These are phyloP conservation scores for Umbellularia californica DNA, from an alignment of 164 flowering plant species.

Conservation along the genomic window DNA sequence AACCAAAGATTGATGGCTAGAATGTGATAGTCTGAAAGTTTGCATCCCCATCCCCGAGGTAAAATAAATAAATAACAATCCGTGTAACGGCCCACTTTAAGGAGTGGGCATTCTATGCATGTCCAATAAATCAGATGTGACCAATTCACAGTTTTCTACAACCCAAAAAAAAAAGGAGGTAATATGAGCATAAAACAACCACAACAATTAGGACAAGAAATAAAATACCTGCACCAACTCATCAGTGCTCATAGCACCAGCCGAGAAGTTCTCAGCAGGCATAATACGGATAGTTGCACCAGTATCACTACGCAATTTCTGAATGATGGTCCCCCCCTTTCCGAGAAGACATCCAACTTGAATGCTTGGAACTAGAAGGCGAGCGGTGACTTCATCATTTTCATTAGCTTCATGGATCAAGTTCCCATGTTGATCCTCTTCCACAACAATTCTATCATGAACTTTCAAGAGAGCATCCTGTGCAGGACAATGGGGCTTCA, in stretches of 20 bases:
- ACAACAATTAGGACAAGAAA: background rate
- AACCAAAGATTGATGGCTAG: background rate
- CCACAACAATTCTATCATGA: slow-evolving; percentile 55
- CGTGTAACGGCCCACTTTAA: background rate
- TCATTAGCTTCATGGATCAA: slow-evolving; percentile 34
- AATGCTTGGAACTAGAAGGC: slow-evolving; percentile 63
- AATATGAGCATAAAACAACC: background rate
- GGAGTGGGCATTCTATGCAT: background rate
- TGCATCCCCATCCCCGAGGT: background rate
- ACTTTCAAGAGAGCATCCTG: slow-evolving; percentile 73
- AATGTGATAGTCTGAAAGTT: background rate
- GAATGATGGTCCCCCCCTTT: slow-evolving; percentile 63
- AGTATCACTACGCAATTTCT: slow-evolving; percentile 59
- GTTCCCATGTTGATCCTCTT: slow-evolving; percentile 43
- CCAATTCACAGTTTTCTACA: background rate
- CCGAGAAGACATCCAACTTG: slow-evolving; percentile 79
- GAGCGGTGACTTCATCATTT: slow-evolving; percentile 38
- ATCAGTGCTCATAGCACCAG: slow-evolving; percentile 61
- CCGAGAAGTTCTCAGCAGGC: slow-evolving; percentile 54
- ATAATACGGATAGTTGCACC: slow-evolving; percentile 69
- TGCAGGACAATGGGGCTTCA: slow-evolving; percentile 58
- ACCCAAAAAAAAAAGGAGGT: background rate
- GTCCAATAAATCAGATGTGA: background rate
- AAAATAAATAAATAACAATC: too few relatives aligned
- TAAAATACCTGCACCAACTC: slow-evolving; percentile 64